A percentile compares a stretch with the other conserved stretches of the same genome.
Evolutionary conservation across 768 basidiomycete genomes (phyloP).

Genomic region (Boletus vermiculosoides): DNA sequence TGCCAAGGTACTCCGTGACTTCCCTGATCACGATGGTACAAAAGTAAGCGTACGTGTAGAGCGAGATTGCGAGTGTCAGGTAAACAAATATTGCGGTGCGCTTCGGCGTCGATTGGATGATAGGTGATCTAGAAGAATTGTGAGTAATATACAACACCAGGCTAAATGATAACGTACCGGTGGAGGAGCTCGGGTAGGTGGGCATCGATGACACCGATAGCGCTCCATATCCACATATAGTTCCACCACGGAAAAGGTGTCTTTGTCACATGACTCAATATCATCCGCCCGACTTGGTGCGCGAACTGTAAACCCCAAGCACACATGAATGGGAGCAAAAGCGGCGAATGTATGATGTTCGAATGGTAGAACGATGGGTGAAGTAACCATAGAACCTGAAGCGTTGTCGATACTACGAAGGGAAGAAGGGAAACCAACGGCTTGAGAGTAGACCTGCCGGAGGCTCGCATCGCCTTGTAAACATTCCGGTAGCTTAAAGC

Average conservation of each 20-base stretch:
- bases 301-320: slow-evolving; percentile 94
- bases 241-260: slow-evolving; percentile 85
- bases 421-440: slow-evolving; percentile 81
- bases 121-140: slow-evolving; percentile 49
- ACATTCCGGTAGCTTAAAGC: slow-evolving; percentile 77
- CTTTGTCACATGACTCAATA: slow-evolving; percentile 88
- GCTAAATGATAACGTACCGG: slow-evolving; percentile 44
- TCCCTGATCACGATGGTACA: slow-evolving; percentile 80
- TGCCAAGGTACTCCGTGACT: slow-evolving; percentile 89
- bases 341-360: slow-evolving; percentile 69
- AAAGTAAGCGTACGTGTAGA: slow-evolving; percentile 73
- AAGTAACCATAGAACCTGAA: slow-evolving; percentile 82
- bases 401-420: slow-evolving; percentile 64
- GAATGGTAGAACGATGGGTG: slow-evolving; percentile 61
- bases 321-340: slow-evolving; percentile 84
- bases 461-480: slow-evolving; percentile 49
- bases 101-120: slow-evolving; percentile 68
- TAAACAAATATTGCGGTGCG: slow-evolving; percentile 71
- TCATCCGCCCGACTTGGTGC: slow-evolving; percentile 89
- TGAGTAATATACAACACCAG: slow-evolving; percentile 6
- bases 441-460: slow-evolving; percentile 40
- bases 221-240: slow-evolving; percentile 80
- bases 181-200: slow-evolving; percentile 69
- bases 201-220: slow-evolving; percentile 77
- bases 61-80: slow-evolving; percentile 63